Base-by-base conservation (phyloP, 2,329 filamentous ascomycete species). In the Periconia macrospinosa region DNA sequence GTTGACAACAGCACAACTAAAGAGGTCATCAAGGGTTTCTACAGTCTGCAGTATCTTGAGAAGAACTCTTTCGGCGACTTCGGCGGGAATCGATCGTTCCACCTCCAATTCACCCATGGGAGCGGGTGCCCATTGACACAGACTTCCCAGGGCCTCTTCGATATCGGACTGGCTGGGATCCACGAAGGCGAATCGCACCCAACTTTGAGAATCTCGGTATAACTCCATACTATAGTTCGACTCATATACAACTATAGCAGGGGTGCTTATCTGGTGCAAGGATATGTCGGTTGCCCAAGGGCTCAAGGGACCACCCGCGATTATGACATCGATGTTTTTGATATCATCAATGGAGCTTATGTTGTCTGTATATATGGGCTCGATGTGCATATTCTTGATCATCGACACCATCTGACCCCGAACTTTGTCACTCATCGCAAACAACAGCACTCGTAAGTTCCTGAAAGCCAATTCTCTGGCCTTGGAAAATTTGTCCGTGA, bases 1-100 rank as follows among this genome's bases (percentile, higher is more conserved):
- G 63, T 81, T 85, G 45, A 84, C 74, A 8, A 80, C 69, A 5
- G 81, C 82, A 3, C 80, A 75, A 30, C 77, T 77, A 60, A 83
- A 83, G 0, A 87, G 74, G 61, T 86, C 83, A 30, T 81, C 76
- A 2, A 84, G 71, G 2, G 76, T 77, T 35, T 75, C 68, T 9
- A 84, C 72, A 5, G 71, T 75, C 43, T 76, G 68, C 54, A 86
- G 70, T 11, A 86, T 83, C n/a, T 67, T 63, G 17, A 82, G 63
- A 15, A 85, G 75, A 5, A 85, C 75, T n/a, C 72, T 62, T 55
- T 83, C 79, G 2, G 81, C 79, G 19, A 76, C 68, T 11, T 67
- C 62, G n/a, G 78, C 75, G 53, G 33, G 33, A 37, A 37, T 37
- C 33, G 33, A n/a, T n/a, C n/a, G n/a, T n/a, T n/a, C n/a, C n/a